A percentile compares a stretch with the other conserved stretches of the same genome.
Evolutionary conservation across 2,329 filamentous ascomycete genomes (phyloP).

Genomic region (Aspergillus pseudoviridinutans): DNA sequence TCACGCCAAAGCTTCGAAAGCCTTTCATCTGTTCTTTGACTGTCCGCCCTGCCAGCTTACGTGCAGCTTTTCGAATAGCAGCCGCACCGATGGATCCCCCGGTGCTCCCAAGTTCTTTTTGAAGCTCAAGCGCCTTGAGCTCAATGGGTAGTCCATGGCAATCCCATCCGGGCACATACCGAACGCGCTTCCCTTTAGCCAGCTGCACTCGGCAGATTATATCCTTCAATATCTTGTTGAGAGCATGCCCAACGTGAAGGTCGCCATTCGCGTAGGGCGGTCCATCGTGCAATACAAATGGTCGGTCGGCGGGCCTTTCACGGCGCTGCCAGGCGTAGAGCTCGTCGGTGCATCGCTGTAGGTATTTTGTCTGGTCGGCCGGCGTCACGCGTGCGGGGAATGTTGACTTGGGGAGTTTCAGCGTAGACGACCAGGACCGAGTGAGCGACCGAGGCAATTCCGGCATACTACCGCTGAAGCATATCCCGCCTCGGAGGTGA

Average conservation of each 20-base stretch:
- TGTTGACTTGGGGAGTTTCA: conserved; percentile 69
- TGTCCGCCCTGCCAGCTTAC: conserved; percentile 52
- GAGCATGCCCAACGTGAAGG: conserved; percentile 86
- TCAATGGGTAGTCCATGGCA: conserved; percentile 97
- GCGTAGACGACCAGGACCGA: conserved; percentile 65
- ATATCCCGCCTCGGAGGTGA: conserved; percentile 16
- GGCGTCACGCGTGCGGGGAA: conserved; percentile 55
- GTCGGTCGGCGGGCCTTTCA: conserved; percentile 49
- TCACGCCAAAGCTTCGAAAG: conserved; percentile 58
- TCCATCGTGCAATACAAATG: conserved; percentile 87
- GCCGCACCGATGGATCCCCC: conserved; percentile 37
- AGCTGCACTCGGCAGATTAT: conserved; percentile 81
- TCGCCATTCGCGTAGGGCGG: conserved; percentile 94
- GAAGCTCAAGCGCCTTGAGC: conserved; percentile 78
- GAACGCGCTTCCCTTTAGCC: conserved; percentile 69
- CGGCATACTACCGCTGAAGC: conserved; percentile 34
- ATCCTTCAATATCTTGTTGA: conserved; percentile 97
- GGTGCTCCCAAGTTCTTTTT: conserved; percentile 33
- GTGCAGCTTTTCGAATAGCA: conserved; percentile 52
- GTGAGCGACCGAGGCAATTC: conserved; percentile 34
- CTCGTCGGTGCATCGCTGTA: conserved; percentile 76
- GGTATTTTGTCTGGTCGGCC: conserved; percentile 52
- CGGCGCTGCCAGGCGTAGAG: conserved; percentile 81
- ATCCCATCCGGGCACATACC: conserved; percentile 92
- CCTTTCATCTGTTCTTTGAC: conserved; percentile 57